Evolutionary conservation across 1,139 yeast species (phyloP).

Genomic region (Taiozyma sp.): DNA sequence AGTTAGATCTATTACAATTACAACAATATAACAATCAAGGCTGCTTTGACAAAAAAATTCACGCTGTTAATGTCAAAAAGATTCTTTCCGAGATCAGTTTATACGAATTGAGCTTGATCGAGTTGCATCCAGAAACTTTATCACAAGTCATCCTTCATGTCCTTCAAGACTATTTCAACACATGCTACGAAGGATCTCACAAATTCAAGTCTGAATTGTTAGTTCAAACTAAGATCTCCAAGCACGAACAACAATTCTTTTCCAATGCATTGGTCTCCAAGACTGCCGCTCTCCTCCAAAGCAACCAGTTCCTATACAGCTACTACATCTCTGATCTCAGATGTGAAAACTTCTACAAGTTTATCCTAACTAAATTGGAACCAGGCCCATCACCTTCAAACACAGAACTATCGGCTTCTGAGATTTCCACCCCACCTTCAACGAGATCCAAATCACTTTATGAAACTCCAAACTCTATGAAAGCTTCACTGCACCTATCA

Average conservation of each 20-base stretch:
- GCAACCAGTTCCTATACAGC: constrained; percentile 4
- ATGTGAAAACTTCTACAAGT: constrained; percentile 1
- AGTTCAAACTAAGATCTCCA: neutral
- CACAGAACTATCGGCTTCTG: neutral
- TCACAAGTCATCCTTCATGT: constrained; percentile 18
- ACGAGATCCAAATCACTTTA: constrained; percentile 1
- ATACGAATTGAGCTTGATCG: constrained; percentile 18
- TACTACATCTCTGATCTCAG: neutral
- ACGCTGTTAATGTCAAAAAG: constrained; percentile 18
- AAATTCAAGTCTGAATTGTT: constrained; percentile 4
- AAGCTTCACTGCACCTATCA: constrained; percentile 9
- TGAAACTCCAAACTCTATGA: constrained; percentile 11
- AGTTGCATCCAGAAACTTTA: constrained; percentile 22
- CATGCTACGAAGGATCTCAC: constrained; percentile 3
- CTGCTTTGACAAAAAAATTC: constrained; percentile 13
- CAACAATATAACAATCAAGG: constrained; percentile 27
- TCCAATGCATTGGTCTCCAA: constrained; percentile 1
- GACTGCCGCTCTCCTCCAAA: constrained; percentile 1
- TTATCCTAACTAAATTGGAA: neutral
- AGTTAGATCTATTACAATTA: constrained; percentile 34
- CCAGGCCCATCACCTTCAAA: neutral
- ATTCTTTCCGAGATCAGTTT: constrained; percentile 20
- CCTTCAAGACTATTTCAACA: constrained; percentile 4
- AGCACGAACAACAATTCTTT: neutral
- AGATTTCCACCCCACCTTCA: constrained; percentile 7